These are phyloP conservation scores for Hygrocybe coccinea DNA, from an alignment of 768 basidiomycete species.

Conservation along the genomic window DNA sequence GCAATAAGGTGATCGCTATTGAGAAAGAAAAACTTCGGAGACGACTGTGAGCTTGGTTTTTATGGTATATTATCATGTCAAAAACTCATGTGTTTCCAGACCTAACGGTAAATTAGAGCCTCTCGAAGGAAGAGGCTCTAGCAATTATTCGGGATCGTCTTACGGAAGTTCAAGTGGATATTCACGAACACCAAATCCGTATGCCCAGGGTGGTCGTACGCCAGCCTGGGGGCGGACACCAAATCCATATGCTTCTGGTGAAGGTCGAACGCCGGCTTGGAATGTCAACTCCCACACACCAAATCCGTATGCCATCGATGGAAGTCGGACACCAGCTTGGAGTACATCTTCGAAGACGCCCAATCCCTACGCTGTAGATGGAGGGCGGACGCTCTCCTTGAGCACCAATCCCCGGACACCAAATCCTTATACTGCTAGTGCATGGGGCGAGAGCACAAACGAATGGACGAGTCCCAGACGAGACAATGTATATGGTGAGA, in stretches of 20 bases:
- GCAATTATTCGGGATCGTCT: slow-evolving; percentile 15
- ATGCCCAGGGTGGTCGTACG: slow-evolving; percentile 53
- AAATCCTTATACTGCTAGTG: not conserved
- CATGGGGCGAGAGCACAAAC: not conserved
- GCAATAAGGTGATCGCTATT: slow-evolving; percentile 83
- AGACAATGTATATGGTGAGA: slow-evolving; percentile 18
- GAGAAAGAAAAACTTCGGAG: slow-evolving; percentile 74
- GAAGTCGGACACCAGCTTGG: not conserved
- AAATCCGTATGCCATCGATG: slow-evolving; percentile 9
- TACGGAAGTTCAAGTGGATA: not conserved
- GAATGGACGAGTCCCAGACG: too few relatives aligned
- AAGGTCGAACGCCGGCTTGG: slow-evolving; percentile 46
- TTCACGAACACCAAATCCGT: slow-evolving; percentile 63
- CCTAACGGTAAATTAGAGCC: slow-evolving; percentile 52
- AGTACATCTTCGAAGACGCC: not conserved
- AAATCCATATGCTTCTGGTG: slow-evolving; percentile 55
- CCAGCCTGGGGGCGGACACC: slow-evolving; percentile 68
- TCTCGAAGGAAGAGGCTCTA: slow-evolving; percentile 37
- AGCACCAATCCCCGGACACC: too few relatives aligned
- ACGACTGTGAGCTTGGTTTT: slow-evolving; percentile 54
- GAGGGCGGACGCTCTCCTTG: too few relatives aligned
- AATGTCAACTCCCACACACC: slow-evolving; percentile 15
- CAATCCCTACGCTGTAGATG: not conserved
- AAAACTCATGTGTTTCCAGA: slow-evolving; percentile 30
- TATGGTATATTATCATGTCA: slow-evolving; percentile 1